Evolutionary conservation across 768 basidiomycete species (phyloP).

Genomic region (Pilatotrama ljubarskyi): DNA sequence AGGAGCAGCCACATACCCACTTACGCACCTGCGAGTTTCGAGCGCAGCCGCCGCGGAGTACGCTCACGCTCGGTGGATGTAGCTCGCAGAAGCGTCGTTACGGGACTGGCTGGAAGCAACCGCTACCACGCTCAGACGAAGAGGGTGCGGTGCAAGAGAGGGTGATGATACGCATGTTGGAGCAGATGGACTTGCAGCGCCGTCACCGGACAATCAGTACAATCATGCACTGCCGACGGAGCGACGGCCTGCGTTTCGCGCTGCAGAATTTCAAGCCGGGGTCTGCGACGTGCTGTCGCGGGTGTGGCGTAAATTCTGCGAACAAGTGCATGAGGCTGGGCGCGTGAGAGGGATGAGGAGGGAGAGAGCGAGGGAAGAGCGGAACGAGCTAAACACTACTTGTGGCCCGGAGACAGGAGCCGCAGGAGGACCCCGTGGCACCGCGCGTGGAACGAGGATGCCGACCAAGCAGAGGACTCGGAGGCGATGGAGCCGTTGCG

Average conservation of each 20-base stretch:
- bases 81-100: neutral
- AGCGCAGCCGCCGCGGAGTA: neutral
- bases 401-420: neutral
- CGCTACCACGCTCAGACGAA: neutral
- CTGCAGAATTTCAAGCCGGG: neutral
- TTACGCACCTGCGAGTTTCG: neutral
- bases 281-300: neutral
- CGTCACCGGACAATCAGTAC: slow-evolving; percentile 13
- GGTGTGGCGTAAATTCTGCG: neutral
- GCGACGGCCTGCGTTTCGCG: neutral
- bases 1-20: neutral
- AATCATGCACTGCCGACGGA: slow-evolving; percentile 12
- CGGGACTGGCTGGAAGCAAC: neutral
- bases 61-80: neutral
- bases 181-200: slow-evolving; percentile 5
- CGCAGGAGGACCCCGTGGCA: slow-evolving; percentile 16
- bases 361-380: neutral
- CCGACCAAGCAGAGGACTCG: slow-evolving; percentile 12
- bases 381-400: neutral
- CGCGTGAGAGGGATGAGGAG: slow-evolving; percentile 1
- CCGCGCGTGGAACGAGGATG: slow-evolving; percentile 11
- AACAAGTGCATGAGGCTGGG: neutral
- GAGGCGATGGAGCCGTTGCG: slow-evolving; percentile 19
- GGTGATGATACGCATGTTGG: slow-evolving; percentile 15
- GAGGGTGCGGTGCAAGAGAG: neutral